Percentiles rank a stretch among this genome's conserved stretches.
Conservation (phyloP, 768 basidiomycete genomes). For the Pseudohyphozyma bogoriensis region DNA sequence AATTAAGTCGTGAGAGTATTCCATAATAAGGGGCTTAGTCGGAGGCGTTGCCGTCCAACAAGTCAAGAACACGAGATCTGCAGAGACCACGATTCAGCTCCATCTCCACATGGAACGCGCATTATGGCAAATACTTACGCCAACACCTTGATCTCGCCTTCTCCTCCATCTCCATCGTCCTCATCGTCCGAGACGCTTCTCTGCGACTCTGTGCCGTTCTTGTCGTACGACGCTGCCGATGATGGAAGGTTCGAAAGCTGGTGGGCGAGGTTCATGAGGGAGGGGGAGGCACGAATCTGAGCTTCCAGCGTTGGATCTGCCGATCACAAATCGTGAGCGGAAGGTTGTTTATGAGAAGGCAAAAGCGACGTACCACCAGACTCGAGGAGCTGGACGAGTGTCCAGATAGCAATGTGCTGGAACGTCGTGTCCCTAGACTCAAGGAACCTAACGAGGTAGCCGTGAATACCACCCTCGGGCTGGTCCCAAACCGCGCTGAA, state of each 20-base stretch:
- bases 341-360: not conserved
- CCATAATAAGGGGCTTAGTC: not conserved
- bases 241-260: conserved; percentile 60
- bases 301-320: conserved; percentile 18
- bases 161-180: conserved; percentile 51
- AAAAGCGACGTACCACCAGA: conserved; percentile 48
- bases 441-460: conserved; percentile 86
- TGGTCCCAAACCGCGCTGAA: conserved; percentile 98
- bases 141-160: conserved; percentile 75
- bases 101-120: too few species aligned
- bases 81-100: too few species aligned
- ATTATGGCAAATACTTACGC: too few species aligned
- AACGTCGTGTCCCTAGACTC: conserved; percentile 90
- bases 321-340: too few species aligned
- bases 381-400: conserved; percentile 91
- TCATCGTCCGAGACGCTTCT: not conserved
- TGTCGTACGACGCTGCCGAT: conserved; percentile 37
- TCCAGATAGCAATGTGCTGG: conserved; percentile 99
- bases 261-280: conserved; percentile 55
- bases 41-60: conserved; percentile 51
- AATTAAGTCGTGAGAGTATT: too few species aligned
- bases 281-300: conserved; percentile 52
- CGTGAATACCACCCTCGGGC: conserved; percentile 93
- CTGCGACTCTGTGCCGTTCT: not conserved
- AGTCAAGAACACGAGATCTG: conserved; percentile 76